Base-by-base conservation (phyloP, 75 land plant genomes). In the Chamaecyparis obtusa region DNA sequence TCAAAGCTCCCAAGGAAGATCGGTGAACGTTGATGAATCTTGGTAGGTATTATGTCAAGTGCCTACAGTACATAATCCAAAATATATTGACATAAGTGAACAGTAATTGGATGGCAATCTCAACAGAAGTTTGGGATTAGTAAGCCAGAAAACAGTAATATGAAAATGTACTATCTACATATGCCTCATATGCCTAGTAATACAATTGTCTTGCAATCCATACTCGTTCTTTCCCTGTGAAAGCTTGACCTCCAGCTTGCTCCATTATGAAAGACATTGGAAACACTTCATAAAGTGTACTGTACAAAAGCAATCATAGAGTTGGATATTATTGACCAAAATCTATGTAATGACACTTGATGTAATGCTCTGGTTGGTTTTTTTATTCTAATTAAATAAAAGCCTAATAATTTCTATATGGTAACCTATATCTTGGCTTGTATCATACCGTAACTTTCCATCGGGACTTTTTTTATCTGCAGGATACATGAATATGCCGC, bases 211-310 rank as follows among this genome's bases (percentile, higher is more conserved):
- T 74, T 74, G 36, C 33, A 74, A 74, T 88, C 36, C 92, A 57
- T 96, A 97, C 99, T 92, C 95, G 86, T 89, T 87, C 87, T 86
- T 93, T 94, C 60, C 99, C 99, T 3, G 99, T 97, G 75, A 98
- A 98, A 78, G 99, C 91, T 77, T 96, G 99, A 15, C 99, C 99
- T 81, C 99, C 99, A 46, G 99, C 99, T 94, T 98, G 96, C 64
- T 98, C 99, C 94, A 98, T 96, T 87, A 98, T 90, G 90, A 95
- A 98, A 41, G 99, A 94, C 99, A 97, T 98, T 30, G 99, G 99
- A 81, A 98, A 98, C 75, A 98, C 99, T 90, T 98, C 99, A 88
- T 98, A 98, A 2, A 98, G 94, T 84, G 95, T 97, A 81, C 99
- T 98, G 95, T 88, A 92, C 46, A 86, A 27, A 55, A 33, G 94